Base-by-base conservation (phyloP, 768 basidiomycete genomes). In the Fistulinella prunicolor region DNA sequence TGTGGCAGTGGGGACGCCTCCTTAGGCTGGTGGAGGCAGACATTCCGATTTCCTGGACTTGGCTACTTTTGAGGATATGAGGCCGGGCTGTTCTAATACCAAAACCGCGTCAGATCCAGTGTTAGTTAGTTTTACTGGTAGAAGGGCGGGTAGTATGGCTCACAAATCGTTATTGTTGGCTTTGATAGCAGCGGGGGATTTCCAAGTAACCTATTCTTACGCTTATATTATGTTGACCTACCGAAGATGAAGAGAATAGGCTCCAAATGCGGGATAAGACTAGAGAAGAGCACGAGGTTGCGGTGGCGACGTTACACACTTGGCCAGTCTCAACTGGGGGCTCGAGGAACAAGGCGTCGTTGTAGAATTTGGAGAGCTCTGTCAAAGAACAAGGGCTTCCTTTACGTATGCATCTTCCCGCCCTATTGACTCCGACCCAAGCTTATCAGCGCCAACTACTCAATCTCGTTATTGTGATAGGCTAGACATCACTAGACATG, bases 1-100 rank as follows among this genome's bases (percentile, higher is more conserved):
- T 69, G 57, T 68, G 67, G 30, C 65, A 67, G 42, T 65, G 67
- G 32, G 65, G 65, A n/a, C 65, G 67, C 48, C 45, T 69, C 46
- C 65, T 67, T 20, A 54, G 34, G 41, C 64, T 65, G 19, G 63
- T 51, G 37, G 62, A 59, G 30, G 62, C 57, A 16, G 63, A 58
- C 63, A 66, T 66, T 35, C 24, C n/a, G 28, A 44, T 45, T 46
- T 29, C 35, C 35, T 39, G 9, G 10, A 43, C 34, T 40, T 26
- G 38, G 39, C 30, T 50, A 42, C 36, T 35, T 36, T 49, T 24
- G 47, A 51, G 20, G 34, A n/a, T n/a, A n/a, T n/a, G n/a, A n/a
- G n/a, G n/a, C n/a, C n/a, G n/a, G n/a, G n/a, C n/a, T n/a, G n/a
- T n/a, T n/a, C n/a, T n/a, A n/a, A n/a, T n/a, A n/a, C n/a, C n/a